These are phyloP conservation scores for Dothideomycetidae sp. DNA, from an alignment of 2,329 filamentous ascomycete genomes.

Conservation along the genomic window DNA sequence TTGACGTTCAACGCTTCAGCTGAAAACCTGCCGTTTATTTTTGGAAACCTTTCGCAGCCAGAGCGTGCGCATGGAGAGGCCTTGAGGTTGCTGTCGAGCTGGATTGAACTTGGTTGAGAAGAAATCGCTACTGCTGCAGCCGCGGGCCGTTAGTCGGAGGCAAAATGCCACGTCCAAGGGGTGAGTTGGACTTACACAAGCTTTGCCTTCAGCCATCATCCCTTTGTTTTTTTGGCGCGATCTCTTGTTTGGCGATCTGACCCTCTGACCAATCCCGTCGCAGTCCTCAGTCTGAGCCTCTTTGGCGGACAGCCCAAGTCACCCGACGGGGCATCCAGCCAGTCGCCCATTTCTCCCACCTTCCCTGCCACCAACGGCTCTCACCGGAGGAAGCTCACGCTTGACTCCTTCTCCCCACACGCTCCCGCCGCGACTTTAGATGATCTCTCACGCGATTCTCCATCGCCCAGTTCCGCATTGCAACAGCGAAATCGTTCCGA, in stretches of 20 bases:
- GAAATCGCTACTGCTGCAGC: slow-evolving; percentile 2
- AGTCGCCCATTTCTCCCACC: slow-evolving; percentile 7
- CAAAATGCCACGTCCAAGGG: slow-evolving; percentile 9
- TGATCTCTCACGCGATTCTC: slow-evolving; percentile 9
- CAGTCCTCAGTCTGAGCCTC: slow-evolving; percentile 8
- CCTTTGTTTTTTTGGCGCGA: slow-evolving; percentile 1
- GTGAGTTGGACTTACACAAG: slow-evolving; percentile 7
- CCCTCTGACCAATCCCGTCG: not conserved
- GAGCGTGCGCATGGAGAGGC: too few species aligned
- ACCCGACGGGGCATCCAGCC: slow-evolving; percentile 2
- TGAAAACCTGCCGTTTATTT: too few species aligned
- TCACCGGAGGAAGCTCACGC: slow-evolving; percentile 10
- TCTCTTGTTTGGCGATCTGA: slow-evolving; percentile 3
- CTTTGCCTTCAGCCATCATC: not conserved
- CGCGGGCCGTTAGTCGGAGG: slow-evolving; percentile 6
- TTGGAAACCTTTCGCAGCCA: too few species aligned
- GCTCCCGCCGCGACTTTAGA: slow-evolving; percentile 6
- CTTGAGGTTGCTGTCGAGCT: too few species aligned
- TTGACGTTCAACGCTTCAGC: too few species aligned
- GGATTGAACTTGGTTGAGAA: not conserved
- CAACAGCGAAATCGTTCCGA: slow-evolving; percentile 25
- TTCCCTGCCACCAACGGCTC: slow-evolving; percentile 10
- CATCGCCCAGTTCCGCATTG: slow-evolving; percentile 20
- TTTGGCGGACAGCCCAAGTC: slow-evolving; percentile 7
- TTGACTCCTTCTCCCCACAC: slow-evolving; percentile 10